phyloP scores from a whole-genome alignment of 176 grass and related monocot species.

The Alloteropsis semialata region DNA sequence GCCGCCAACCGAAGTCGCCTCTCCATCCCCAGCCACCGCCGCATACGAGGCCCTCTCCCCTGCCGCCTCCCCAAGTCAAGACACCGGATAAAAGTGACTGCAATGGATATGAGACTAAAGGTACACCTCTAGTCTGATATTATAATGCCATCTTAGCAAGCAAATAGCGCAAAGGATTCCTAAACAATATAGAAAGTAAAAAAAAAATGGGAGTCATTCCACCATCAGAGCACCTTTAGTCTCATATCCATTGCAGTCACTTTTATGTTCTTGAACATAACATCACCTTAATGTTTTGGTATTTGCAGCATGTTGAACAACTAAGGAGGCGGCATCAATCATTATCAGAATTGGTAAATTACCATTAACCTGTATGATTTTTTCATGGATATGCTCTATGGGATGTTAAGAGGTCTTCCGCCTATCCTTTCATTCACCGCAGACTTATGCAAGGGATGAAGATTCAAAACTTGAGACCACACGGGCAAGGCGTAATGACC shows the following conservation, averaged over 20 bases:
- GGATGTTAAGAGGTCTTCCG: not conserved
- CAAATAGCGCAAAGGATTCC: not conserved
- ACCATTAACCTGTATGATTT: not conserved
- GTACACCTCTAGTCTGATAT: not conserved
- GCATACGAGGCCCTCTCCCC: too few relatives aligned
- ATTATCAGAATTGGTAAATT: constrained; percentile 35
- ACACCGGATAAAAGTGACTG: too few relatives aligned
- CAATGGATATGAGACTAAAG: too few relatives aligned
- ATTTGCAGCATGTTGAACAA: constrained; percentile 48
- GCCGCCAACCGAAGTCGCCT: too few relatives aligned
- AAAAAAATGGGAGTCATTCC: not conserved
- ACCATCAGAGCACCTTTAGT: too few relatives aligned
- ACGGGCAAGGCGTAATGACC: constrained; percentile 46
- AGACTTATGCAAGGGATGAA: constrained; percentile 64
- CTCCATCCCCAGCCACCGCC: too few relatives aligned
- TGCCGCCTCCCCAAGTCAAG: too few relatives aligned
- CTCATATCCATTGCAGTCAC: too few relatives aligned
- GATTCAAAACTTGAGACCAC: constrained; percentile 63
- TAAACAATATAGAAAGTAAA: not conserved
- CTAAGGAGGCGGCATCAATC: constrained; percentile 45
- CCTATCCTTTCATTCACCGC: constrained; percentile 5
- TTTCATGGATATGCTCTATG: not conserved
- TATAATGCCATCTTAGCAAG: not conserved
- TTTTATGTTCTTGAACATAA: not conserved
- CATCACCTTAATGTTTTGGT: not conserved